Percentiles rank a stretch among this genome's conserved stretches.
phyloP scores from a whole-genome alignment of 2,329 filamentous ascomycete species.

The Penicillium sp. region DNA sequence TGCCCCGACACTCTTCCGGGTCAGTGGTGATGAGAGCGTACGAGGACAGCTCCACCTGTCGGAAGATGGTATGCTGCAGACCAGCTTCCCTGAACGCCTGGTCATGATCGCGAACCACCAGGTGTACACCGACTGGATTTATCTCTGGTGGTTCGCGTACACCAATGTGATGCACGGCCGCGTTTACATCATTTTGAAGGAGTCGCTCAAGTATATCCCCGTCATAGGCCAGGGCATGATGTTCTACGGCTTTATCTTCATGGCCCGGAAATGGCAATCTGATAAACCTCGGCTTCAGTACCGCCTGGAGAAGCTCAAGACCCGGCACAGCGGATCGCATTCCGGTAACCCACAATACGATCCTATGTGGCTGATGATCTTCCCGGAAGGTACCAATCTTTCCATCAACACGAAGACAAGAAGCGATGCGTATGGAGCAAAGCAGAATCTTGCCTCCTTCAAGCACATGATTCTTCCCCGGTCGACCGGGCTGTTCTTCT shows the following conservation, averaged over 20 bases:
- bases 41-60: constrained; percentile 57
- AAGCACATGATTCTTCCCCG: constrained; percentile 61
- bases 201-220: constrained; percentile 62
- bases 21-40: constrained; percentile 62
- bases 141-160: constrained; percentile 67
- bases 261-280: constrained; percentile 61
- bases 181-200: constrained; percentile 66
- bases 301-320: constrained; percentile 57
- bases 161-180: constrained; percentile 64
- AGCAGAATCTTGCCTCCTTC: constrained; percentile 57
- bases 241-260: constrained; percentile 66
- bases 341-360: constrained; percentile 48
- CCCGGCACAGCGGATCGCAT: constrained; percentile 48
- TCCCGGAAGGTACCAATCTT: constrained; percentile 64
- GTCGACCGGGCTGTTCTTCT: constrained; percentile 61
- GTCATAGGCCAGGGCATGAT: constrained; percentile 62
- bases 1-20: constrained; percentile 60
- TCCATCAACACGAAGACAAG: constrained; percentile 55
- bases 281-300: constrained; percentile 60
- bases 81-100: constrained; percentile 60
- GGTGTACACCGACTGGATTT: constrained; percentile 68
- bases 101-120: constrained; percentile 65
- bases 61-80: constrained; percentile 57
- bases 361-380: constrained; percentile 67
- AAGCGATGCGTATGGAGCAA: constrained; percentile 57